Evolutionary conservation across 2,329 filamentous ascomycete genomes (phyloP).

Genomic region (Fusarium concolor): DNA sequence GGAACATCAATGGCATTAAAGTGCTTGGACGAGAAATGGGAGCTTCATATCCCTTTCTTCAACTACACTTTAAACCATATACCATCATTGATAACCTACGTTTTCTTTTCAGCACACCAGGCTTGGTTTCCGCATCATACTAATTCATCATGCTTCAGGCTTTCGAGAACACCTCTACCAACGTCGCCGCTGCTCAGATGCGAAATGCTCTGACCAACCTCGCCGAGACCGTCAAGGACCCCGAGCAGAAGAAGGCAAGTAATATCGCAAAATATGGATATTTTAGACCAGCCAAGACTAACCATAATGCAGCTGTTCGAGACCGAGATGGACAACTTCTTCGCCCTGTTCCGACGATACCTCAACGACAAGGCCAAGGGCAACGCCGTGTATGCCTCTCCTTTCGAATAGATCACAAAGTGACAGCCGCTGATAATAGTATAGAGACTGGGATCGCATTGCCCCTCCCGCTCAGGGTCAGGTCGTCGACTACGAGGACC

Average conservation of each 20-base stretch:
- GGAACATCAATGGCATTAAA: neutral
- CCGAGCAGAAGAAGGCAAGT: slow-evolving; percentile 83
- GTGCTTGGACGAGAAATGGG: neutral
- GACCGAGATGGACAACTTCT: slow-evolving; percentile 99
- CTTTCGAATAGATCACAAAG: slow-evolving; percentile 1
- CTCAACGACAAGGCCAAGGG: slow-evolving; percentile 99
- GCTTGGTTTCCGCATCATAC: slow-evolving; percentile 21
- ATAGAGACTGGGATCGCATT: slow-evolving; percentile 95
- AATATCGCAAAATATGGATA: neutral
- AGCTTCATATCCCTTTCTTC: neutral
- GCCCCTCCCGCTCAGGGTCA: slow-evolving; percentile 91
- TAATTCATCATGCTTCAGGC: slow-evolving; percentile 68
- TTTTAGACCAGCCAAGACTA: slow-evolving; percentile 4
- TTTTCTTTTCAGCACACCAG: neutral
- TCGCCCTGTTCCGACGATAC: slow-evolving; percentile 97
- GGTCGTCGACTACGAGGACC: slow-evolving; percentile 93
- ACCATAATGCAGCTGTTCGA: slow-evolving; percentile 78
- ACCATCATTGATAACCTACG: neutral
- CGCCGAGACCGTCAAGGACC: slow-evolving; percentile 87
- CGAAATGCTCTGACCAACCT: slow-evolving; percentile 96
- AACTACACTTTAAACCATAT: neutral
- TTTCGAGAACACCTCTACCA: slow-evolving; percentile 99
- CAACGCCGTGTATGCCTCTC: slow-evolving; percentile 76
- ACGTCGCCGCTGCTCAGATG: slow-evolving; percentile 98
- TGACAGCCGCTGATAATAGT: slow-evolving; percentile 39